Base-by-base conservation (phyloP, 2,329 filamentous ascomycete species). In the Aspergillus nomiae region DNA sequence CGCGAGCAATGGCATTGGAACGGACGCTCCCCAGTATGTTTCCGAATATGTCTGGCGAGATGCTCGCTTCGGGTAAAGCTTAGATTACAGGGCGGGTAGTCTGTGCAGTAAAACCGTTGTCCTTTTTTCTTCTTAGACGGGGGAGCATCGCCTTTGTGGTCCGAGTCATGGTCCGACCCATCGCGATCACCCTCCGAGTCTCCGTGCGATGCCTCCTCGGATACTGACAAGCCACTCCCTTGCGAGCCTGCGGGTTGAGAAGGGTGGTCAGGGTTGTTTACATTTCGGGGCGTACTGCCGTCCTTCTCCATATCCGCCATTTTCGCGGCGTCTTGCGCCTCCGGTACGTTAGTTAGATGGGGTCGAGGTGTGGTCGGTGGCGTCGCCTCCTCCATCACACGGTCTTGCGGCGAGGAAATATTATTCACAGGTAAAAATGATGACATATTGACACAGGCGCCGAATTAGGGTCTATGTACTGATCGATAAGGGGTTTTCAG, bases 21-120 rank as follows among this genome's bases (percentile, higher is more conserved):
- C 0, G 95, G 95, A 32, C 95, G 89, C 81, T 99, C 95, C 59
- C 95, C 95, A 0, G 95, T 99, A 74, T 99, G 95, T 86, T 98
- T 98, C 90, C 94, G 88, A 70, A 99, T 98, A 74, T 99, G 95
- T 58, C 95, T 87, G 19, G 94, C 94, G 64, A 99, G 79, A 82
- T 99, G 95, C 76, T 99, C 95, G 74, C 94, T 98, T 65, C 95
- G 85, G 0, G 95, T 98, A 75, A 99, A 99, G 78, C 93, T 97
- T 62, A 99, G 78, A 72, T 90, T 94, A 78, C 95, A 99, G 4
- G 94, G 94, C 30, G 94, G 94, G 71, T 92, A 98, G 36, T 97
- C 93, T 4, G 91, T 96, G 80, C 95, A 99, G 78, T 94, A 97
- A 78, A 99, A 99, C 53, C 92, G 88, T 77, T 97, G 93, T 0